These are phyloP conservation scores for Populus simonii DNA, from an alignment of 345 rosid species.

Conservation along the genomic window DNA sequence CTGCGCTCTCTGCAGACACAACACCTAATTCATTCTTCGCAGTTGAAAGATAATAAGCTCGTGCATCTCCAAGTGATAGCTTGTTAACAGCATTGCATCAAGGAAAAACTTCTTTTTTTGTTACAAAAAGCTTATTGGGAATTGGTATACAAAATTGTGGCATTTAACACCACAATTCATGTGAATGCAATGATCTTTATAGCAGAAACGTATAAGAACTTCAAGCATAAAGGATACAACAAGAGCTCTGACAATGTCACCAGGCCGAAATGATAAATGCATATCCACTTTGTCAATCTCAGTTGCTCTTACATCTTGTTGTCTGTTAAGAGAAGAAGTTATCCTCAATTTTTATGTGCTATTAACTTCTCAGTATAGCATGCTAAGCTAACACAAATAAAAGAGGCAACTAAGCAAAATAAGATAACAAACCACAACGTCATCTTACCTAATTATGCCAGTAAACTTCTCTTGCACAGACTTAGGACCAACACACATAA, in stretches of 20 bases:
- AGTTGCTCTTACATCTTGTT: conserved; percentile 89
- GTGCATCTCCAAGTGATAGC: conserved; percentile 95
- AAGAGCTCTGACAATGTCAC: conserved; percentile 82
- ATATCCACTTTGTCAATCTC: conserved; percentile 92
- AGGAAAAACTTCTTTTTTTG: conserved; percentile 11
- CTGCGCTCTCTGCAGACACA: conserved; percentile 76
- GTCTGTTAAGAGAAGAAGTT: conserved; percentile 42
- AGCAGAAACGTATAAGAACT: conserved; percentile 2
- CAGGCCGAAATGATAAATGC: conserved; percentile 76
- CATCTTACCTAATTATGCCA: conserved; percentile 63
- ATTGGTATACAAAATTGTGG: neutral
- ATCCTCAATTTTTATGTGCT: neutral
- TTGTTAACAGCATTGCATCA: conserved; percentile 24
- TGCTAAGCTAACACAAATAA: neutral
- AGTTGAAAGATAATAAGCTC: conserved; percentile 88
- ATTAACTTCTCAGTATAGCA: neutral
- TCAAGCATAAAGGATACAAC: conserved; percentile 67
- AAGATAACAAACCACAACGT: no score
- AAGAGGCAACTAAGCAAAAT: neutral
- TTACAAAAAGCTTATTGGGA: neutral
- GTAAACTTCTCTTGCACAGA: conserved; percentile 77
- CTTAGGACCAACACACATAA: conserved; percentile 81
- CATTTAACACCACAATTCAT: neutral
- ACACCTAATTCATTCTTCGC: conserved; percentile 91
- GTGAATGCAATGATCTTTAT: neutral